Percentiles rank a stretch among this genome's conserved stretches.
Conservation (phyloP, 306 rosid genomes). For the Gillenia trifoliata region DNA sequence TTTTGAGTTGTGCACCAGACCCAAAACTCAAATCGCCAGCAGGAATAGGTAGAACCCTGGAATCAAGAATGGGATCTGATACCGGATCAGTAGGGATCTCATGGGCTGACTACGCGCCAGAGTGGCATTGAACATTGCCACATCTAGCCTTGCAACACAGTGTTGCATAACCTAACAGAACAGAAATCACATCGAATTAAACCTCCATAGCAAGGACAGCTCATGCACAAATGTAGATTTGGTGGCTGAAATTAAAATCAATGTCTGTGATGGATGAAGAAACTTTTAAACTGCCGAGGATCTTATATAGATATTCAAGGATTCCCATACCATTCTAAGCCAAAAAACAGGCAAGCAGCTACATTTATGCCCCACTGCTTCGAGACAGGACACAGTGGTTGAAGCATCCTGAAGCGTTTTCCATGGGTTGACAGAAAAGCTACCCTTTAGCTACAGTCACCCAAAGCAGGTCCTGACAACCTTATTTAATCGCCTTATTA, state of each 20-base stretch:
- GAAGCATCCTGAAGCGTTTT: slow-evolving; percentile 88
- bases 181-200: slow-evolving; percentile 26
- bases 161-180: slow-evolving; percentile 82
- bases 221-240: not conserved
- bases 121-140: slow-evolving; percentile 96
- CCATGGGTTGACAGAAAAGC: slow-evolving; percentile 75
- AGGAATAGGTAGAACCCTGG: slow-evolving; percentile 89
- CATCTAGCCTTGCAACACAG: slow-evolving; percentile 78
- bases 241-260: not conserved
- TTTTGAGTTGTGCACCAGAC: slow-evolving; percentile 96
- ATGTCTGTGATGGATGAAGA: not conserved
- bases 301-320: not conserved
- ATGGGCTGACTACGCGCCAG: slow-evolving; percentile 81
- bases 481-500: slow-evolving; percentile 42
- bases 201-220: slow-evolving; percentile 15
- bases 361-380: slow-evolving; percentile 87
- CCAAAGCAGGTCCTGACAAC: slow-evolving; percentile 70
- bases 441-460: slow-evolving; percentile 90
- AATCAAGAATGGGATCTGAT: slow-evolving; percentile 90
- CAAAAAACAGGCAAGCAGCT: slow-evolving; percentile 89
- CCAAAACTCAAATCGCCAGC: slow-evolving; percentile 97
- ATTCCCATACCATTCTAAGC: slow-evolving; percentile 60
- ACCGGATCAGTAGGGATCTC: slow-evolving; percentile 97
- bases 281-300: not conserved
- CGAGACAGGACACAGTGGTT: slow-evolving; percentile 87